Base-by-base conservation (phyloP, 352 stramenopile species). In the Globisporangium takayamanum region DNA sequence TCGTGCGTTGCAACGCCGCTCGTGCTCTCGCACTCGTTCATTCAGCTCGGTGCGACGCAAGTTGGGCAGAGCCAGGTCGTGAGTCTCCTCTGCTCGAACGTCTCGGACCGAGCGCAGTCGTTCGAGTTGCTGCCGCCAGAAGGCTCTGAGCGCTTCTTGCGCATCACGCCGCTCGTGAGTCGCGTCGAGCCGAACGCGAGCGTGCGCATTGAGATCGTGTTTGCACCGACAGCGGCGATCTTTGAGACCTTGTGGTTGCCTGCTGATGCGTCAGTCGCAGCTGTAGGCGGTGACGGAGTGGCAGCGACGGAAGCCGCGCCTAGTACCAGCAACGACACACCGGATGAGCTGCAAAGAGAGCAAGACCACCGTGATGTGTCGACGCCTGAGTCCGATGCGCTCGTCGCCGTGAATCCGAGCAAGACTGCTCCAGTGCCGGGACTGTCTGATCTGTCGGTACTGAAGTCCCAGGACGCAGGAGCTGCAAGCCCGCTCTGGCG, bases 141-240 rank as follows among this genome's bases (percentile, higher is more conserved):
- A 5, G 70, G 76, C 48, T 67, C 70, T 5, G 20, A 49, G 2
- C 36, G 62, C 0, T 68, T 84, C 26, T 53, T 92, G 8, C 70
- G 64, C 3, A 58, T 97, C 0, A 87, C 76, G 3, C 91, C 91
- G 0, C 66, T 74, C 36, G 86, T 96, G 14, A 73, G 71, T 12
- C 72, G 68, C 0, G 48, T 97, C 0, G 41, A 20, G 0, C 71
- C 84, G 5, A 63, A 62, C 5, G 57, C 73, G 28, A 75, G 63
- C 18, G 36, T 83, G 12, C 74, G 88, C 6, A 57, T 97, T 11
- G 91, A 97, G 61, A 69, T 97, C 12, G 82, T 87, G 39, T 97
- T 95, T 62, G 59, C 57, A 14, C 80, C 90, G 0, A 73, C 55
- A 4, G 64, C 76, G 8, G 61, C 73, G 26, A 56, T 87, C 15